Percentiles rank a stretch among this genome's conserved stretches.
These are phyloP conservation scores for Pythium guiyangense DNA, from an alignment of 352 stramenopile genomes.

Conservation along the genomic window DNA sequence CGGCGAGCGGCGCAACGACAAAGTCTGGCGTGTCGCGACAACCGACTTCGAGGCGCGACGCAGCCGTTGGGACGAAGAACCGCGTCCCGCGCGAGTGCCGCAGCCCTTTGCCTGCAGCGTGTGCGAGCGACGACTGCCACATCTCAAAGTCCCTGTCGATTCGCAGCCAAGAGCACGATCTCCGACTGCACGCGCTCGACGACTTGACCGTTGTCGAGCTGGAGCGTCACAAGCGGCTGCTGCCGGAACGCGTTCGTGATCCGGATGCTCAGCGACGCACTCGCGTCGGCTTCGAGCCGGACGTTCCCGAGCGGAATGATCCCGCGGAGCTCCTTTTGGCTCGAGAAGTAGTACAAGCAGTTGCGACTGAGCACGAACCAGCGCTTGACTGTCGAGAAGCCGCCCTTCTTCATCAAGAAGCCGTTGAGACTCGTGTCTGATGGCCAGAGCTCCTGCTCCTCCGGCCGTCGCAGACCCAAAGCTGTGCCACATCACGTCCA, in stretches of 20 bases:
- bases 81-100: conserved; percentile 77
- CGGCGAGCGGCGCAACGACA: conserved; percentile 65
- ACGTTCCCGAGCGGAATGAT: conserved; percentile 84
- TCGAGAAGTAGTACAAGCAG: conserved; percentile 87
- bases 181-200: conserved; percentile 74
- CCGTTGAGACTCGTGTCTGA: conserved; percentile 87
- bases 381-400: conserved; percentile 73
- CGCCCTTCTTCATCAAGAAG: conserved; percentile 79
- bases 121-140: conserved; percentile 84
- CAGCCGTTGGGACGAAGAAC: conserved; percentile 79
- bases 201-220: conserved; percentile 81
- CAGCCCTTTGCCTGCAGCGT: conserved; percentile 75
- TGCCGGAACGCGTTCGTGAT: conserved; percentile 59
- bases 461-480: conserved; percentile 75
- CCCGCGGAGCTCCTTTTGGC: conserved; percentile 70
- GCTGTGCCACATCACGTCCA: conserved; percentile 86
- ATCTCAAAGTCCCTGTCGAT: conserved; percentile 80
- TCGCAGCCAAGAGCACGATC: conserved; percentile 67
- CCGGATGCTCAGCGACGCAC: conserved; percentile 48
- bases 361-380: conserved; percentile 89
- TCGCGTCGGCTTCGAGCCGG: conserved; percentile 56
- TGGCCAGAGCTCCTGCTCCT: conserved; percentile 86
- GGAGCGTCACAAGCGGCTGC: conserved; percentile 67
- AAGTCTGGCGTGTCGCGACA: conserved; percentile 76
- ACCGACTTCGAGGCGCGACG: conserved; percentile 77